phyloP scores from a whole-genome alignment of 2,329 filamentous ascomycete genomes.

The Nothopassalora personata region DNA sequence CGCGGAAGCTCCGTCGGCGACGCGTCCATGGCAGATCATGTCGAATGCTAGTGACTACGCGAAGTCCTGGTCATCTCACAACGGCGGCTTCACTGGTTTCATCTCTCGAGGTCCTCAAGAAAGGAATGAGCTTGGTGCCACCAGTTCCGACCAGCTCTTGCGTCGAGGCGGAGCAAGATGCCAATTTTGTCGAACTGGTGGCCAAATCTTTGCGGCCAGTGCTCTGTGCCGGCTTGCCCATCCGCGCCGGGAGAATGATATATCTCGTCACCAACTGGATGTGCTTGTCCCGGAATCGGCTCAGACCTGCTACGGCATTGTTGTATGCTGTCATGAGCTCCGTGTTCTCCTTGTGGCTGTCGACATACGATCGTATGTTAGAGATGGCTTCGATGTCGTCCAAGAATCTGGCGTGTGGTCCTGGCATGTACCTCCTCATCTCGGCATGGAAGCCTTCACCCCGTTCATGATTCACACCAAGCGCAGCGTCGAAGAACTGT shows the following conservation, averaged over 20 bases:
- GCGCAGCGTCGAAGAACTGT: constrained; percentile 50
- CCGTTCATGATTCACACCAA: constrained; percentile 44
- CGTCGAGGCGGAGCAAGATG: constrained; percentile 28
- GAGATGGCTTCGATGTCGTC: constrained; percentile 41
- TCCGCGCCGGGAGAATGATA: constrained; percentile 42
- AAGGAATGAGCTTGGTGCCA: constrained; percentile 50
- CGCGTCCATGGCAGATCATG: too few relatives aligned
- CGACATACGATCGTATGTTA: constrained; percentile 44
- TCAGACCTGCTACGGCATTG: constrained; percentile 41
- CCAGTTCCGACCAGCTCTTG: constrained; percentile 46
- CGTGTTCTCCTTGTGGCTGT: constrained; percentile 30
- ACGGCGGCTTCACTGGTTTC: constrained; percentile 36
- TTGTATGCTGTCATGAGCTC: constrained; percentile 43
- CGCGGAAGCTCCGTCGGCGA: too few relatives aligned
- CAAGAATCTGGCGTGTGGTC: constrained; percentile 48
- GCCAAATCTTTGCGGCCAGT: constrained; percentile 39
- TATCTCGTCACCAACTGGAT: constrained; percentile 51
- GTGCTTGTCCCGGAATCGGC: constrained; percentile 47
- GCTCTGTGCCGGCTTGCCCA: constrained; percentile 21
- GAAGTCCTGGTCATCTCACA: not conserved
- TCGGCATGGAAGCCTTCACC: constrained; percentile 31
- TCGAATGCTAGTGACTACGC: too few relatives aligned
- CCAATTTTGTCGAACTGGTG: constrained; percentile 40
- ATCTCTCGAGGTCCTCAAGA: constrained; percentile 49
- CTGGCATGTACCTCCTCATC: constrained; percentile 53